These are phyloP conservation scores for Datisca glomerata DNA, from an alignment of 306 rosid species.

Conservation along the genomic window DNA sequence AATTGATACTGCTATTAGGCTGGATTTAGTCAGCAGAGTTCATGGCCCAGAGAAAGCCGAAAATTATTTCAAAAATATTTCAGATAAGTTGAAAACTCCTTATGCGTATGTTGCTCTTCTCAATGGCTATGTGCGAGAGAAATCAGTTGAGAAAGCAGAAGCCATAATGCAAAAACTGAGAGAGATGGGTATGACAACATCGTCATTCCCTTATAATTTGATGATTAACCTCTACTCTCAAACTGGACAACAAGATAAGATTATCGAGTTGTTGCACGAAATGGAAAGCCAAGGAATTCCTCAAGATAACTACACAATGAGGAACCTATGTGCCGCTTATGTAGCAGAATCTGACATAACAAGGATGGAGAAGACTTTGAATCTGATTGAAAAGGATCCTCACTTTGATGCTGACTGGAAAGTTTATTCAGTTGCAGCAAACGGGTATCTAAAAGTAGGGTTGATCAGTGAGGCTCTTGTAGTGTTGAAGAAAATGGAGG, in stretches of 20 bases:
- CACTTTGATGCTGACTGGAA: slow-evolving; percentile 13
- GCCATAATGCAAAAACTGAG: slow-evolving; percentile 19
- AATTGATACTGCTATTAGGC: slow-evolving; percentile 18
- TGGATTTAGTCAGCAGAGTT: slow-evolving; percentile 22
- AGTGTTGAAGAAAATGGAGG: slow-evolving; percentile 24
- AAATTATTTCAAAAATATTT: slow-evolving; percentile 20
- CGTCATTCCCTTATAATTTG: slow-evolving; percentile 24
- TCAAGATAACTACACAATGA: slow-evolving; percentile 21
- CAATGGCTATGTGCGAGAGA: slow-evolving; percentile 16
- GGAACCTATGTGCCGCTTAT: slow-evolving; percentile 20
- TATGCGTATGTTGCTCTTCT: slow-evolving; percentile 21
- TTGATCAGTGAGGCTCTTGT: slow-evolving; percentile 10
- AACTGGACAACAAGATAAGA: slow-evolving; percentile 22
- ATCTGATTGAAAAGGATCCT: slow-evolving; percentile 10
- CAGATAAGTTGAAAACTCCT: slow-evolving; percentile 10
- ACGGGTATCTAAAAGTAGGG: slow-evolving; percentile 28
- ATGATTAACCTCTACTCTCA: slow-evolving; percentile 25
- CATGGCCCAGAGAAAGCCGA: slow-evolving; percentile 25
- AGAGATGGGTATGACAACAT: slow-evolving; percentile 9
- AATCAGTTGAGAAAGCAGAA: slow-evolving; percentile 21
- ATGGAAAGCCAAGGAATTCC: slow-evolving; percentile 22
- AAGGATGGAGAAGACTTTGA: slow-evolving; percentile 20
- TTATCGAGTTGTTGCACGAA: slow-evolving; percentile 21
- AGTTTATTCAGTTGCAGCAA: slow-evolving; percentile 24
- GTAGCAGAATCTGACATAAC: slow-evolving; percentile 15